These are phyloP conservation scores for Wickerhamiella qilinensis DNA, from an alignment of 805 yeast genomes.

Conservation along the genomic window DNA sequence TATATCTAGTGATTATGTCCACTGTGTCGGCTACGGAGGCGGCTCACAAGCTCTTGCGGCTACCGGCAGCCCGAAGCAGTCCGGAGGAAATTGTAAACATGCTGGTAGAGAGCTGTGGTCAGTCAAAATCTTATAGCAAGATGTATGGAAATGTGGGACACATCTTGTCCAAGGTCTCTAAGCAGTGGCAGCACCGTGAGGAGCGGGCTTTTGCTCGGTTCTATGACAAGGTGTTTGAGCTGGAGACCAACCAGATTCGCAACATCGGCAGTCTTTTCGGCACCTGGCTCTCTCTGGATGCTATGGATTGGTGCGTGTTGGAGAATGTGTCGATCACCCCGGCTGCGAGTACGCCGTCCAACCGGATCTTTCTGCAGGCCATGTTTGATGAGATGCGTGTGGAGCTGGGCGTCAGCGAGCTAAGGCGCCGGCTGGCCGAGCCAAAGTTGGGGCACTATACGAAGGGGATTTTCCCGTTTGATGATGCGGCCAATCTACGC, in stretches of 20 bases:
- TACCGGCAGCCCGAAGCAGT: constrained; percentile 22
- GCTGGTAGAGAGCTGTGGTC: constrained; percentile 65
- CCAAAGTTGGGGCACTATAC: constrained; percentile 33
- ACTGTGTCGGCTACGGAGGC: constrained; percentile 88
- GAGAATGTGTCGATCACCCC: constrained; percentile 45
- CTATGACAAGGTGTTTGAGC: constrained; percentile 44
- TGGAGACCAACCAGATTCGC: constrained; percentile 57
- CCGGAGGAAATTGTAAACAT: constrained; percentile 49
- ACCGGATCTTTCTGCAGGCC: constrained; percentile 63
- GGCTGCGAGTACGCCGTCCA: constrained; percentile 58
- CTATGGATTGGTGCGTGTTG: constrained; percentile 47
- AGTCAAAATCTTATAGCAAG: constrained; percentile 75
- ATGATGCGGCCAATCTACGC: constrained; percentile 25
- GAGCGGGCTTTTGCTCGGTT: constrained; percentile 35
- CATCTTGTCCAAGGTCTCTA: constrained; percentile 35
- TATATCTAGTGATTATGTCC: constrained; percentile 74
- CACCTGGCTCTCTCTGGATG: constrained; percentile 56
- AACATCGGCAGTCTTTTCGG: constrained; percentile 80
- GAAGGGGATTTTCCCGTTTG: constrained; percentile 47
- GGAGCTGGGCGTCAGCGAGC: constrained; percentile 46
- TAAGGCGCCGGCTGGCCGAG: constrained; percentile 37
- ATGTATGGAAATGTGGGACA: constrained; percentile 67
- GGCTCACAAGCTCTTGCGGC: constrained; percentile 57
- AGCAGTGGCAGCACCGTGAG: constrained; percentile 44
- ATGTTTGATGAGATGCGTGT: constrained; percentile 63